Evolutionary conservation across 2,329 filamentous ascomycete genomes (phyloP).

Genomic region (Pyrenophora graminea): DNA sequence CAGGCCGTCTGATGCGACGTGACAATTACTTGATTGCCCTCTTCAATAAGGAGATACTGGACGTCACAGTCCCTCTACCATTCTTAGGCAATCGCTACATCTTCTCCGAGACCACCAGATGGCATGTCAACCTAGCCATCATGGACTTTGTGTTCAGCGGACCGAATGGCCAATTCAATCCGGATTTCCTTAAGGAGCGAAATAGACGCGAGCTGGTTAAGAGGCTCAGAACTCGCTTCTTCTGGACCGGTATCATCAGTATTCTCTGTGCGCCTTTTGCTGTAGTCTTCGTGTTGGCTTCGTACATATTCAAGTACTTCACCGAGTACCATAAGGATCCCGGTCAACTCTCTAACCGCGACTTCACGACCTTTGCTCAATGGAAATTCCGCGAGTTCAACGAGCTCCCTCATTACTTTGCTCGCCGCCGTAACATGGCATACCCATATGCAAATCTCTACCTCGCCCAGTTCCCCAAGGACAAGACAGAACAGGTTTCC

Average conservation of each 20-base stretch:
- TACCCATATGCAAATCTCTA: slow-evolving; percentile 92
- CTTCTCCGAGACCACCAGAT: slow-evolving; percentile 87
- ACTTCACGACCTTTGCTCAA: slow-evolving; percentile 90
- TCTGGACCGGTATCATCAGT: slow-evolving; percentile 83
- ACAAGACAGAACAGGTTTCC: slow-evolving; percentile 84
- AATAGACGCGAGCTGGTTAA: slow-evolving; percentile 78
- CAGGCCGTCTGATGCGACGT: slow-evolving; percentile 92
- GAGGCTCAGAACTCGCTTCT: slow-evolving; percentile 75
- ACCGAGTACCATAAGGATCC: slow-evolving; percentile 97
- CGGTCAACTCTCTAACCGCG: slow-evolving; percentile 79
- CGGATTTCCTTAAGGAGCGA: slow-evolving; percentile 81
- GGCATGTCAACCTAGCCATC: slow-evolving; percentile 88
- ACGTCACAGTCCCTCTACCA: slow-evolving; percentile 83
- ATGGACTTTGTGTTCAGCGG: slow-evolving; percentile 91
- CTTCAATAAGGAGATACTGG: slow-evolving; percentile 94
- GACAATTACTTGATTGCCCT: slow-evolving; percentile 97
- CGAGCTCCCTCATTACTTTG: slow-evolving; percentile 88
- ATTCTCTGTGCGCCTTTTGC: slow-evolving; percentile 85
- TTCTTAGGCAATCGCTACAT: slow-evolving; percentile 78
- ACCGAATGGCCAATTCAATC: slow-evolving; percentile 79
- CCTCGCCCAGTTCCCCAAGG: slow-evolving; percentile 93
- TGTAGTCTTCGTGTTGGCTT: slow-evolving; percentile 80
- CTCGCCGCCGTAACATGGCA: slow-evolving; percentile 89
- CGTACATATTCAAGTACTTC: slow-evolving; percentile 95
- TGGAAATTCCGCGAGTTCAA: slow-evolving; percentile 99